Evolutionary conservation across 2,329 filamentous ascomycete genomes (phyloP).

Genomic region (Aureobasidium sp.): DNA sequence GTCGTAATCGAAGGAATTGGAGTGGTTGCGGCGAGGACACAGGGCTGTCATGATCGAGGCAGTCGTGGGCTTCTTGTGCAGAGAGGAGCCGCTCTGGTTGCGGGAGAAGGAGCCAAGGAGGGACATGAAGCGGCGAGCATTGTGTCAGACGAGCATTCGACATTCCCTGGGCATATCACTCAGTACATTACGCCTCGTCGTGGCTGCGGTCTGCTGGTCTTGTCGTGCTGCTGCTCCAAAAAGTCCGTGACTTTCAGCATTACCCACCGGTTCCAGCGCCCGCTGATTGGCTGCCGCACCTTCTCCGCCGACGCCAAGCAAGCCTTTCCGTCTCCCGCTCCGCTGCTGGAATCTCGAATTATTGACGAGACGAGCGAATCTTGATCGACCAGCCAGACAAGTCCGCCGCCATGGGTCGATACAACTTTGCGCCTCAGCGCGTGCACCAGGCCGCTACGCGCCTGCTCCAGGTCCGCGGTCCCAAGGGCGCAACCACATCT

Average conservation of each 20-base stretch:
- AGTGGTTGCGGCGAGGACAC: conserved; percentile 2
- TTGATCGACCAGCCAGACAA: background rate
- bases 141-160: conserved; percentile 34
- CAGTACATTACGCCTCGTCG: background rate
- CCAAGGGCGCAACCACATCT: conserved; percentile 23
- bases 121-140: conserved; percentile 61
- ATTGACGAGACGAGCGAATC: background rate
- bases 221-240: conserved; percentile 4
- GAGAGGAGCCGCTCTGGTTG: conserved; percentile 27
- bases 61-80: conserved; percentile 27
- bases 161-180: conserved; percentile 9
- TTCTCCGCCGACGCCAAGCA: conserved; percentile 6
- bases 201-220: too few species aligned
- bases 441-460: conserved; percentile 47
- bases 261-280: background rate
- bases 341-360: background rate
- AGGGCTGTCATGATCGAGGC: conserved; percentile 29
- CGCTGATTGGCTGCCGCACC: conserved; percentile 16
- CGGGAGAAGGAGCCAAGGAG: conserved; percentile 49
- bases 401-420: conserved; percentile 40
- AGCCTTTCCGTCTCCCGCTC: background rate
- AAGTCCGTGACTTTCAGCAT: conserved; percentile 2
- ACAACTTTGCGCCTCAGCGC: conserved; percentile 45
- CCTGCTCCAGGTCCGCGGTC: conserved; percentile 35
- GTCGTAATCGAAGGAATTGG: conserved; percentile 1